Conservation (phyloP, 192 early-diverging fungal genomes). For the Coemansia sp. region DNA sequence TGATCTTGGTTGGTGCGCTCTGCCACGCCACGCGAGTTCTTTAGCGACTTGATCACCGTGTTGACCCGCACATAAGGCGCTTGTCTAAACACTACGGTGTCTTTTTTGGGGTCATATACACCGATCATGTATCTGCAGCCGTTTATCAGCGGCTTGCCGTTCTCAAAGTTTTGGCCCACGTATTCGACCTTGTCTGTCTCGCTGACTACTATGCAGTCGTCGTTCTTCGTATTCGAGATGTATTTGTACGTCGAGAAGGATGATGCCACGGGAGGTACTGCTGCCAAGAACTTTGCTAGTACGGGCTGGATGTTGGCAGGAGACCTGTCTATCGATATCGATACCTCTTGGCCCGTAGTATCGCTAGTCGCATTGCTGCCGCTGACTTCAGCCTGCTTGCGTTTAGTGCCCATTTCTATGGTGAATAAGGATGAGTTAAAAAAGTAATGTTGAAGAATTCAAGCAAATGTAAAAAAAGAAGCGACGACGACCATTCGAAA, state of each 20-base stretch:
- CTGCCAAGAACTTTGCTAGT: slow-evolving; percentile 43
- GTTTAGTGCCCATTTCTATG: slow-evolving; percentile 34
- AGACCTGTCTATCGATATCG: slow-evolving; percentile 40
- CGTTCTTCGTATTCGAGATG: slow-evolving; percentile 16
- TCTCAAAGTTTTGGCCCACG: slow-evolving; percentile 71
- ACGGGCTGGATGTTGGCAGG: slow-evolving; percentile 53
- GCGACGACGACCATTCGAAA: background rate
- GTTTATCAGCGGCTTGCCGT: slow-evolving; percentile 36
- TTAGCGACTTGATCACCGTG: slow-evolving; percentile 71
- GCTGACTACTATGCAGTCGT: slow-evolving; percentile 58
- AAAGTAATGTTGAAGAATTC: background rate
- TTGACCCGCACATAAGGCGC: slow-evolving; percentile 69
- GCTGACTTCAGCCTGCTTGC: slow-evolving; percentile 28
- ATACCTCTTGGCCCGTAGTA: slow-evolving; percentile 14
- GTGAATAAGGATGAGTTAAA: background rate
- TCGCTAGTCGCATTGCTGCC: background rate
- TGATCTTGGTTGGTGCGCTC: slow-evolving; percentile 44
- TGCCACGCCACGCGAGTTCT: slow-evolving; percentile 54
- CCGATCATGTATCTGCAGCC: slow-evolving; percentile 74
- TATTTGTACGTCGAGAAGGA: slow-evolving; percentile 44
- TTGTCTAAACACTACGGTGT: slow-evolving; percentile 70
- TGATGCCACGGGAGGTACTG: slow-evolving; percentile 42
- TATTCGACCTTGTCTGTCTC: slow-evolving; percentile 78
- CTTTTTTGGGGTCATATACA: slow-evolving; percentile 70
- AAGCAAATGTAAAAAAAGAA: background rate